phyloP scores from a whole-genome alignment of 1,139 yeast genomes.

The Zygoascus meyerae region DNA sequence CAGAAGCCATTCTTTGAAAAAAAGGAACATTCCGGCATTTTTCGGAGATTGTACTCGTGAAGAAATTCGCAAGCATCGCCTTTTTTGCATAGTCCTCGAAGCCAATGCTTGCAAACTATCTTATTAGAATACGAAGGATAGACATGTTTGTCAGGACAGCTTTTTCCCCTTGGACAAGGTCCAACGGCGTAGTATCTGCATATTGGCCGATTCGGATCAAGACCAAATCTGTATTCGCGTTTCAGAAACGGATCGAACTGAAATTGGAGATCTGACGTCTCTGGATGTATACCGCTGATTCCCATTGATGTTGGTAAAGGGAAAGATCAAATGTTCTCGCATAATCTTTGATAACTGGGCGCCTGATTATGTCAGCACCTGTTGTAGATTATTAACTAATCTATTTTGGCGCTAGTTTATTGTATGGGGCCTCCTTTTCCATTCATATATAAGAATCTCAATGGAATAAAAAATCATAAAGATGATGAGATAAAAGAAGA shows the following conservation, averaged over 20 bases:
- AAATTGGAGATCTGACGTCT: constrained; percentile 45
- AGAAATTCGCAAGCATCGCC: constrained; percentile 94
- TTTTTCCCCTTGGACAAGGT: constrained; percentile 77
- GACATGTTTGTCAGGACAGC: constrained; percentile 86
- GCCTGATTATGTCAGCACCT: too few relatives aligned
- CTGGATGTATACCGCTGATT: constrained; percentile 23
- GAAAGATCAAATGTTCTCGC: background rate
- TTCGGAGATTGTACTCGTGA: constrained; percentile 89
- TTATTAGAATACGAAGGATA: constrained; percentile 76
- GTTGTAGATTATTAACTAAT: too few relatives aligned
- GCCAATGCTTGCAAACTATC: constrained; percentile 97
- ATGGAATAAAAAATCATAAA: too few relatives aligned
- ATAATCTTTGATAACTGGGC: background rate
- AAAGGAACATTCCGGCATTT: constrained; percentile 95
- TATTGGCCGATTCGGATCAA: constrained; percentile 86
- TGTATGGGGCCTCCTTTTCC: too few relatives aligned
- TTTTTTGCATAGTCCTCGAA: constrained; percentile 92
- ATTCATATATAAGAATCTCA: too few relatives aligned
- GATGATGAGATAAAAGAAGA: too few relatives aligned
- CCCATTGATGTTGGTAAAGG: constrained; percentile 4
- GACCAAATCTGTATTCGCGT: constrained; percentile 73
- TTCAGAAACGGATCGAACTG: constrained; percentile 80
- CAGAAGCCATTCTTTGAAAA: constrained; percentile 86
- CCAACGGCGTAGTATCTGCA: constrained; percentile 73
- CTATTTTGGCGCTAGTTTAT: too few relatives aligned